Evolutionary conservation across 2,329 filamentous ascomycete genomes (phyloP).

Genomic region (Pestalotiopsis sp.): DNA sequence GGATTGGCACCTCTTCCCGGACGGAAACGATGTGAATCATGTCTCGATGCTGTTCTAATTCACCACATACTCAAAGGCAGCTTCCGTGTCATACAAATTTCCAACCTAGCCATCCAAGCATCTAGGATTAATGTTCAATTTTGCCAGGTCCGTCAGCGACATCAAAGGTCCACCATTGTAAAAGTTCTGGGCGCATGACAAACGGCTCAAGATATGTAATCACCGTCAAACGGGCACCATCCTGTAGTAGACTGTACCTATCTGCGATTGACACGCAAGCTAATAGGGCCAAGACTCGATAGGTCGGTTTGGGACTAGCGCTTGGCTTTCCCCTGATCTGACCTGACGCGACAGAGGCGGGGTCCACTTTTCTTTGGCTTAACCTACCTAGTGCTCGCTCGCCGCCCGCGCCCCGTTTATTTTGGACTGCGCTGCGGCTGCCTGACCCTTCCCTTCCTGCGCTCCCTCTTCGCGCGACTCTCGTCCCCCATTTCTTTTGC

Average conservation of each 20-base stretch:
- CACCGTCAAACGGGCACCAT: background rate
- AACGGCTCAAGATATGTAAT: background rate
- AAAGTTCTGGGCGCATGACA: background rate
- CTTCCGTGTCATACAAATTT: too few species aligned
- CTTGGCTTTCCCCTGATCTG: background rate
- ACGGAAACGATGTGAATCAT: too few species aligned
- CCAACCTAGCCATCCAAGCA: too few species aligned
- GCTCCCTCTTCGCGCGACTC: constrained; percentile 9
- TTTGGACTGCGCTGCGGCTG: constrained; percentile 14
- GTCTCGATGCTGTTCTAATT: too few species aligned
- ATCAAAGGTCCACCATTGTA: background rate
- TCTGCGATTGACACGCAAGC: background rate
- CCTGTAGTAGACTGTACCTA: background rate
- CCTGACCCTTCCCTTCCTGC: constrained; percentile 5
- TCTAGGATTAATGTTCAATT: too few species aligned
- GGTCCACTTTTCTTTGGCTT: too few species aligned
- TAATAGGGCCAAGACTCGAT: background rate
- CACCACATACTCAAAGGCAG: too few species aligned
- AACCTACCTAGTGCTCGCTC: background rate
- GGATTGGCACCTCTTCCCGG: background rate
- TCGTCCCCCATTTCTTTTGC: constrained; percentile 7
- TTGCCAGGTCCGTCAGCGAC: too few species aligned
- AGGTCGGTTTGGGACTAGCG: background rate
- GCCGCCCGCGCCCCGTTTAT: background rate
- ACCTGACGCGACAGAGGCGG: background rate